Conservation (phyloP, 1,284 basidiomycete species). For the Xanthoconium separans region DNA sequence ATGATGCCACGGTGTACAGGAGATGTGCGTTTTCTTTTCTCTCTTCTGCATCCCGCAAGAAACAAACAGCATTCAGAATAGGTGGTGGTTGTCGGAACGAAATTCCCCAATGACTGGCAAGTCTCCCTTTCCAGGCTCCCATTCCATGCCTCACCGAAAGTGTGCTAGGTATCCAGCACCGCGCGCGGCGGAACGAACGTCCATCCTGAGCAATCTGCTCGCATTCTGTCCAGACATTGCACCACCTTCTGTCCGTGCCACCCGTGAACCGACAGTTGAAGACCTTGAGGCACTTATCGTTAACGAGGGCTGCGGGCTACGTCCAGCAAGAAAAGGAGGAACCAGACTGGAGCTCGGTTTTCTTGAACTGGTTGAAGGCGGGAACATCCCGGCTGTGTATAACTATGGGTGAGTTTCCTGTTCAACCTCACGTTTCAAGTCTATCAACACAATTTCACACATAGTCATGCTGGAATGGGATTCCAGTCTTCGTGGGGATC, state of each 20-base stretch:
- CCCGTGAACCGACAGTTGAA: conserved; percentile 53
- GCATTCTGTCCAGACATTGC: conserved; percentile 66
- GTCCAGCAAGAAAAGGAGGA: conserved; percentile 69
- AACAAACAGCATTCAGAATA: conserved; percentile 21
- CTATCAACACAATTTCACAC: background rate
- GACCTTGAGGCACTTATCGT: conserved; percentile 62
- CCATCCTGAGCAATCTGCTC: conserved; percentile 59
- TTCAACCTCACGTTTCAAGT: background rate
- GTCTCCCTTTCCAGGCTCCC: background rate
- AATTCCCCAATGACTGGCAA: conserved; percentile 62
- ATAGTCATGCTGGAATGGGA: conserved; percentile 61
- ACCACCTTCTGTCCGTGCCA: conserved; percentile 51
- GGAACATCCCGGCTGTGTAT: conserved; percentile 41
- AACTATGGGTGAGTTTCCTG: conserved; percentile 70
- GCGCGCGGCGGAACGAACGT: conserved; percentile 56
- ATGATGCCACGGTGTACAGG: conserved; percentile 69
- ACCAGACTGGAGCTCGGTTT: conserved; percentile 65
- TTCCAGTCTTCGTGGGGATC: conserved; percentile 77
- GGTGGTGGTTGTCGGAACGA: conserved; percentile 70
- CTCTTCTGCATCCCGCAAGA: background rate
- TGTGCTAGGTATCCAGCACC: conserved; percentile 50
- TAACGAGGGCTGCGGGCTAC: conserved; percentile 72
- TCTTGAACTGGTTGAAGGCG: conserved; percentile 28
- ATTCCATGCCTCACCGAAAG: background rate
- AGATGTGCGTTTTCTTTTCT: conserved; percentile 50